These are phyloP conservation scores for Phytophthora lateralis DNA, from an alignment of 352 stramenopile genomes.

Conservation along the genomic window DNA sequence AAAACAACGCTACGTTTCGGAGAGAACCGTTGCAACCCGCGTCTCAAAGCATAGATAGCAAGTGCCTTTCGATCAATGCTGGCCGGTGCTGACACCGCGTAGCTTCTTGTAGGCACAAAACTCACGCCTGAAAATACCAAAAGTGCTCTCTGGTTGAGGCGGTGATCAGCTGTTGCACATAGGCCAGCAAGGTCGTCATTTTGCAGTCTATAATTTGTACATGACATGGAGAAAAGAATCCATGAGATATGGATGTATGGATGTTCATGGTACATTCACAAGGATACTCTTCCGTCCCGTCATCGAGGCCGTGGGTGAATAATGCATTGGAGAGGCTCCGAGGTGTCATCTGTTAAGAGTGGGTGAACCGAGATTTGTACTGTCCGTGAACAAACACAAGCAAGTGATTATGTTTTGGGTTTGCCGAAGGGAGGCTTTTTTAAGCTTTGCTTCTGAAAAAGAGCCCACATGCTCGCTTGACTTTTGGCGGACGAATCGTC, in stretches of 20 bases:
- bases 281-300: not conserved
- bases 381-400: no score
- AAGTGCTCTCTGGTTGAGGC: not conserved
- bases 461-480: no score
- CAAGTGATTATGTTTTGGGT: no score
- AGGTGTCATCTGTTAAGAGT: no score
- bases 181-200: not conserved
- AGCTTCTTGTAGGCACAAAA: not conserved
- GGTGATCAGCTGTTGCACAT: constrained; percentile 17
- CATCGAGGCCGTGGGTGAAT: not conserved
- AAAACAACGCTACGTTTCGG: not conserved
- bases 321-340: no score
- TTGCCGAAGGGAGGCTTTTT: no score
- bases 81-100: not conserved
- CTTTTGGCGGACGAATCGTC: no score
- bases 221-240: not conserved
- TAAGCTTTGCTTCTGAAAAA: no score
- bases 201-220: not conserved
- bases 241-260: not conserved
- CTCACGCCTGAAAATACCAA: no score
- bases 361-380: no score
- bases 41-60: constrained; percentile 16
- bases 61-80: not conserved
- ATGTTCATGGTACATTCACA: no score
- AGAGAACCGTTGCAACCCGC: no score